These are phyloP conservation scores for Crithidia sp. DNA, from an alignment of 208 protist genomes.

Conservation along the genomic window DNA sequence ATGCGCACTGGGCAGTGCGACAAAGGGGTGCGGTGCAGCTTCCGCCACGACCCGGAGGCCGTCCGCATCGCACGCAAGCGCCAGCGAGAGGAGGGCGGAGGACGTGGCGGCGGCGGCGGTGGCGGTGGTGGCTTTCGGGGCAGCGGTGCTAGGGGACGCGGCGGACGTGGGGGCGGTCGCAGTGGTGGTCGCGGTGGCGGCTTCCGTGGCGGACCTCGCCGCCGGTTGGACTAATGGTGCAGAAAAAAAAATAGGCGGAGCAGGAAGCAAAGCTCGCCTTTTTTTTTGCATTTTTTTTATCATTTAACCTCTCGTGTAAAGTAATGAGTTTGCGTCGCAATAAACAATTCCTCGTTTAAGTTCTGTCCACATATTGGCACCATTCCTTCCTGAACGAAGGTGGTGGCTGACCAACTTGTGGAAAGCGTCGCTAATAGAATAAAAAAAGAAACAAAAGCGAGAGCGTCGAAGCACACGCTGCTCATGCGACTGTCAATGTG, in stretches of 20 bases:
- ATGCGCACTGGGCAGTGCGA: slow-evolving; percentile 57
- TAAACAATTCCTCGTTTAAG: neutral
- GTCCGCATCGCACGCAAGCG: slow-evolving; percentile 43
- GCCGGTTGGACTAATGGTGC: slow-evolving; percentile 7
- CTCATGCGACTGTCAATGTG: no score
- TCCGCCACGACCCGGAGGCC: slow-evolving; percentile 68
- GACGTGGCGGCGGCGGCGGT: slow-evolving; percentile 7
- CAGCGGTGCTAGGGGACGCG: neutral
- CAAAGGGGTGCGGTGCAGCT: slow-evolving; percentile 70
- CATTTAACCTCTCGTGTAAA: neutral
- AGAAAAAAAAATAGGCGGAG: neutral
- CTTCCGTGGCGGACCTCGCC: slow-evolving; percentile 9
- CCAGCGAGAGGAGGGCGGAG: slow-evolving; percentile 27
- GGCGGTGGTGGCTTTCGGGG: slow-evolving; percentile 2
- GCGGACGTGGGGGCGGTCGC: slow-evolving; percentile 21
- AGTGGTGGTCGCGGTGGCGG: slow-evolving; percentile 17
- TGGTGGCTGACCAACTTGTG: neutral
- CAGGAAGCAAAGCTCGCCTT: no score
- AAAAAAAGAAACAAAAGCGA: neutral
- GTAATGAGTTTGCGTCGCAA: neutral
- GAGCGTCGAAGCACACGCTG: no score
- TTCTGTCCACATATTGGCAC: no score
- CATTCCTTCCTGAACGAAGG: no score
- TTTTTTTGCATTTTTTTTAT: no score
- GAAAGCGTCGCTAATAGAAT: neutral